Evolutionary conservation across 129 eudicot genomes (phyloP), one percentile per base, ranked within the genome.

Genomic region (Flaveria trinervia): DNA sequence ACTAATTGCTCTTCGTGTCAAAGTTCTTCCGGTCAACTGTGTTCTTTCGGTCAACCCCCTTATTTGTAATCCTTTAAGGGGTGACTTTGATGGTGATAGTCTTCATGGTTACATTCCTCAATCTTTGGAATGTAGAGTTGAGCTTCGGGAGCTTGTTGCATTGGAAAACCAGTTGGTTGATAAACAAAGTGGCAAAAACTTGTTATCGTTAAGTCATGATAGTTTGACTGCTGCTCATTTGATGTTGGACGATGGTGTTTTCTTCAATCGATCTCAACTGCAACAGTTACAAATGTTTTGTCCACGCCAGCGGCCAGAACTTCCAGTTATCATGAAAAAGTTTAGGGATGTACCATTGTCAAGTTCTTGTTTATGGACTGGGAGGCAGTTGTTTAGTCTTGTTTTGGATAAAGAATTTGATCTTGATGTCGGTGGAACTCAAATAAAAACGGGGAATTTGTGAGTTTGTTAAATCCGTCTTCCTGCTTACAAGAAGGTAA

Each of bases 31-130:
- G 0, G 72, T 85, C 45, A 83, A 80, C 73, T 87, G 86, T 9
- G 93, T 94, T 61, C 85, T 91, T 36, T 87, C 98, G 1, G 76
- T 89, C 57, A 94, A 94, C 67, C 98, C 98, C 6, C 77, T 91
- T 25, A 80, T 89, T 5, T 94, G 98, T 81, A 71, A 87, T 8
- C 98, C 98, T 10, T 85, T 94, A 18, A 84, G 93, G 52, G 98
- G 98, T 7, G 98, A 94, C 82, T 94, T 94, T 51, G 98, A 94
- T 68, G 98, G 98, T 8, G 98, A 94, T 57, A 91, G 97, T 61
- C 86, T 91, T 65, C 98, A 94, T 51, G 96, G 97, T 1, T 94
- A 79, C 66, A 78, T 94, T 70, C 97, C 98, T 12, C 97, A 94
- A 66, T 94, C 98, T 1, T 30, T 89, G 9, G 87, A 87, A 26